A percentile compares a stretch with the other conserved stretches of the same genome.
These are phyloP conservation scores for Cryptosporidium sp. DNA, from an alignment of 169 alveolate species.

Conservation along the genomic window DNA sequence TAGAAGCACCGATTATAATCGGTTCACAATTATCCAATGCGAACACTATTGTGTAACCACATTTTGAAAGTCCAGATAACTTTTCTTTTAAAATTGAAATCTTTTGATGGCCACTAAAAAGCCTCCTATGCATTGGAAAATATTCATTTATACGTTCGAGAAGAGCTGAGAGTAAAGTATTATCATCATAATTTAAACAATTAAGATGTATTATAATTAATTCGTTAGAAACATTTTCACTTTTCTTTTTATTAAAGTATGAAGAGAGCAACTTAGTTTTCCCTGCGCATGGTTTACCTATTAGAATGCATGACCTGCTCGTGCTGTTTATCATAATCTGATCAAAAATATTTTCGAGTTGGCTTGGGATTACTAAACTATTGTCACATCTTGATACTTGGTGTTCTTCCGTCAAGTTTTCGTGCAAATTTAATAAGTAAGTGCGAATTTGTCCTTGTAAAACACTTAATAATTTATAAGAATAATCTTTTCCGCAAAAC, in stretches of 20 bases:
- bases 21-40: slow-evolving; percentile 61
- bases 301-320: slow-evolving; percentile 61
- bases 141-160: slow-evolving; percentile 55
- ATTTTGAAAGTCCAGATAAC: slow-evolving; percentile 47
- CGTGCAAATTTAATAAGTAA: background rate
- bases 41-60: slow-evolving; percentile 44
- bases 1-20: slow-evolving; percentile 19
- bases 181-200: slow-evolving; percentile 69
- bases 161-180: slow-evolving; percentile 16
- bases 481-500: background rate
- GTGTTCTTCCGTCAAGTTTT: background rate
- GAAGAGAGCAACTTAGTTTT: slow-evolving; percentile 30
- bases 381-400: background rate
- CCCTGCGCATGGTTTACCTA: slow-evolving; percentile 59
- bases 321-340: slow-evolving; percentile 18
- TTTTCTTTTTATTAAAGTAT: slow-evolving; percentile 42
- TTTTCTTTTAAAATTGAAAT: slow-evolving; percentile 50
- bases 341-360: slow-evolving; percentile 31
- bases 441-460: slow-evolving; percentile 37
- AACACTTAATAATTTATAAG: slow-evolving; percentile 4
- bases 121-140: slow-evolving; percentile 63
- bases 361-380: background rate
- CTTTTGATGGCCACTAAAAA: slow-evolving; percentile 62
- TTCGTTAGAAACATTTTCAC: background rate
- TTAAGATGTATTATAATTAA: slow-evolving; percentile 41